phyloP scores from a whole-genome alignment of 75 land plant species.

The Selaginella tamariscina region DNA sequence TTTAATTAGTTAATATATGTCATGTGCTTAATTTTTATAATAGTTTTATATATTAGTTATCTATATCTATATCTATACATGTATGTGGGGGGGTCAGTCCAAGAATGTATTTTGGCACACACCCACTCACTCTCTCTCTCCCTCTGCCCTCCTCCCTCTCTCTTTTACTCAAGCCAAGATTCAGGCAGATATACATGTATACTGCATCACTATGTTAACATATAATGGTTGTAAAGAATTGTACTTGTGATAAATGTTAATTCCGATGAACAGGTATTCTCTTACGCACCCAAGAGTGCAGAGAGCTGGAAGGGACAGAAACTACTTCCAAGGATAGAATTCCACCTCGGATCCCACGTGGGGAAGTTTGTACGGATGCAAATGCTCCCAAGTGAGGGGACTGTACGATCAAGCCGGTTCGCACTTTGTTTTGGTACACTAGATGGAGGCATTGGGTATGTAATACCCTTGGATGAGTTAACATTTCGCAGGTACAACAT shows the following conservation, averaged over 20 bases:
- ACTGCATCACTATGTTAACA: no score
- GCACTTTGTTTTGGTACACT: constrained; percentile 86
- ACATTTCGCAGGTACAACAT: constrained; percentile 79
- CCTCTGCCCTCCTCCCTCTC: background rate
- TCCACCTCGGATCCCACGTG: constrained; percentile 86
- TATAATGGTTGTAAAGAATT: no score
- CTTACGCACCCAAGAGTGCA: constrained; percentile 82
- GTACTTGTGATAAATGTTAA: no score
- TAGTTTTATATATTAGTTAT: background rate
- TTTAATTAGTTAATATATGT: no score
- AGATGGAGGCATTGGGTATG: constrained; percentile 88
- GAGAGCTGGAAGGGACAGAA: constrained; percentile 99
- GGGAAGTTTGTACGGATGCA: constrained; percentile 75
- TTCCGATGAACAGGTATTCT: constrained; percentile 58
- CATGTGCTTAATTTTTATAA: no score
- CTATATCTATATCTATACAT: no score
- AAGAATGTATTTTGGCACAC: no score
- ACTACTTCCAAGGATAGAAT: constrained; percentile 84
- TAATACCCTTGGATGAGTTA: constrained; percentile 91
- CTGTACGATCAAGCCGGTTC: constrained; percentile 66
- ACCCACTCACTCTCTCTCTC: no score
- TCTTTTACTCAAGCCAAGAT: no score
- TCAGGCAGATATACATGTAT: no score
- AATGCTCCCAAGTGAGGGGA: constrained; percentile 59
- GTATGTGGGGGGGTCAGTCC: no score